Conservation (phyloP, 306 rosid genomes). For the Rosa multiflora region DNA sequence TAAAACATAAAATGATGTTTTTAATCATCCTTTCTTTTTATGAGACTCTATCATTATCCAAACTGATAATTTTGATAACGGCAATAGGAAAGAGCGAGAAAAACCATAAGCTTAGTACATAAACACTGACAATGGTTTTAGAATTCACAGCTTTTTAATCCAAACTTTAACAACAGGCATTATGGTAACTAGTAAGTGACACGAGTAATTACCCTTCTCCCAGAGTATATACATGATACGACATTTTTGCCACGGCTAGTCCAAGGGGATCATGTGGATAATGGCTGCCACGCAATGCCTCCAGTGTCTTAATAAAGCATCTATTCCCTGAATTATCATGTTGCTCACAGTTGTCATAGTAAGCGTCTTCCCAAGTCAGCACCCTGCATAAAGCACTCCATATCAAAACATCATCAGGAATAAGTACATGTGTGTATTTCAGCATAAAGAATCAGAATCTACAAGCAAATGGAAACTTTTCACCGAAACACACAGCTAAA, state of each 20-base stretch:
- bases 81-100: not conserved
- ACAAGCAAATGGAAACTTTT: not conserved
- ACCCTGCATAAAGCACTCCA: slow-evolving; percentile 56
- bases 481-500: not conserved
- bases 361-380: slow-evolving; percentile 92
- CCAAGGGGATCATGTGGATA: slow-evolving; percentile 68
- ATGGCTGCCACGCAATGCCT: slow-evolving; percentile 46
- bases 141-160: not conserved
- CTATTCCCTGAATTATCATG: slow-evolving; percentile 43
- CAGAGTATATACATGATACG: slow-evolving; percentile 77
- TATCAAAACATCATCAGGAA: not conserved
- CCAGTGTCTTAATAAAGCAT: slow-evolving; percentile 47
- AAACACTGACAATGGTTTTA: not conserved
- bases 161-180: slow-evolving; percentile 5
- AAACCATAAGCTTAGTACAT: not conserved
- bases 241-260: slow-evolving; percentile 88
- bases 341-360: slow-evolving; percentile 62
- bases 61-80: not conserved
- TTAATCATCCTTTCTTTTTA: not conserved
- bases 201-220: slow-evolving; percentile 87
- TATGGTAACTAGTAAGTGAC: slow-evolving; percentile 1
- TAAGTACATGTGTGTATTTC: not conserved
- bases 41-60: not conserved
- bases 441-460: not conserved
- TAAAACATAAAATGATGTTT: slow-evolving; percentile 16